Evolutionary conservation across 352 stramenopile genomes (phyloP).

Genomic region (Pythium sukuiense): DNA sequence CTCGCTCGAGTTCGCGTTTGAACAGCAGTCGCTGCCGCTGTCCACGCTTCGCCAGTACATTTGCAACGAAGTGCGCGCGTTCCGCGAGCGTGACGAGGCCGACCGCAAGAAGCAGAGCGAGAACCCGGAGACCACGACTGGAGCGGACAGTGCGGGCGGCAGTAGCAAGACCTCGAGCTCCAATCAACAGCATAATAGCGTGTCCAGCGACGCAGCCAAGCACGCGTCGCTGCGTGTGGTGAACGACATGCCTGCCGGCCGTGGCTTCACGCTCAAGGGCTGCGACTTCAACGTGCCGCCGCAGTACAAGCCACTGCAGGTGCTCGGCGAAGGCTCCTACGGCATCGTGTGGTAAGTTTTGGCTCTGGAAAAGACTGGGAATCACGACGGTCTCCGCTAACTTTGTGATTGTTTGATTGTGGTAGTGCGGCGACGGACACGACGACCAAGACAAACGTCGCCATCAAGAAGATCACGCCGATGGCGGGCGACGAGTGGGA

Average conservation of each 20-base stretch:
- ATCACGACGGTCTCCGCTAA: background rate
- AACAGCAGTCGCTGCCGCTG: conserved; percentile 70
- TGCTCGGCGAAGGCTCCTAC: conserved; percentile 92
- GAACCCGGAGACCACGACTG: conserved; percentile 4
- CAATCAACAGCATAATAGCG: conserved; percentile 6
- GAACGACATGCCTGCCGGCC: conserved; percentile 58
- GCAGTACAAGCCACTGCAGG: conserved; percentile 82
- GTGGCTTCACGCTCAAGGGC: conserved; percentile 78
- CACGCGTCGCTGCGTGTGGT: conserved; percentile 27
- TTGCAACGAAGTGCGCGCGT: conserved; percentile 72
- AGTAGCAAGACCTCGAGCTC: background rate
- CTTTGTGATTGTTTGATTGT: conserved; percentile 3
- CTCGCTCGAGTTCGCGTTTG: conserved; percentile 84
- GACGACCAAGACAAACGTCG: conserved; percentile 73
- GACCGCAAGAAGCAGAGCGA: conserved; percentile 36
- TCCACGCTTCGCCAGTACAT: conserved; percentile 76
- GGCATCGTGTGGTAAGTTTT: conserved; percentile 83
- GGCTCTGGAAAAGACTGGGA: background rate
- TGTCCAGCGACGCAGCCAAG: background rate
- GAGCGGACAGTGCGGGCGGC: background rate
- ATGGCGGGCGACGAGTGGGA: conserved; percentile 90
- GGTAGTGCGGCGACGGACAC: conserved; percentile 71
- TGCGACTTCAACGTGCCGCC: conserved; percentile 84
- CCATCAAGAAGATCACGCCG: conserved; percentile 93
- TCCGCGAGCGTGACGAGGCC: conserved; percentile 37